Percentiles rank a stretch among this genome's conserved stretches.
These are phyloP conservation scores for Cardamine occulta DNA, from an alignment of 345 rosid genomes.

Conservation along the genomic window DNA sequence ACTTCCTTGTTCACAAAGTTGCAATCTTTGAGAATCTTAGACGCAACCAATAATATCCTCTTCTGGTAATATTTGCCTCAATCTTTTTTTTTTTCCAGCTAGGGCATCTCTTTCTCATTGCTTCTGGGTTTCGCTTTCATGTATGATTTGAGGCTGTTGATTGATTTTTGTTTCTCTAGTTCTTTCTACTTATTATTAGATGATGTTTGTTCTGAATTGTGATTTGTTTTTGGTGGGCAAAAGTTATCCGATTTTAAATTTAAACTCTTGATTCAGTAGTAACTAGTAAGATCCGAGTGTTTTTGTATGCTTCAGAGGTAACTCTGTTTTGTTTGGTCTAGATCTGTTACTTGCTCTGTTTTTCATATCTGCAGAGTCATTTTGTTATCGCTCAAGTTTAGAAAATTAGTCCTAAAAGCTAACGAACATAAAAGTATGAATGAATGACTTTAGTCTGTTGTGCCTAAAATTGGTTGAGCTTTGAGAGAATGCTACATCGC, in stretches of 20 bases:
- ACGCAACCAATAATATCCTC: too few species aligned
- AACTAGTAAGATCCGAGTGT: constrained; percentile 35
- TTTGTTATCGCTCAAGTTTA: neutral
- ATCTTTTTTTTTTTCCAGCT: neutral
- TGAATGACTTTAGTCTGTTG: neutral
- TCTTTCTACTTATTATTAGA: neutral
- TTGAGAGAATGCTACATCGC: neutral
- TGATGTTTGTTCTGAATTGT: too few species aligned
- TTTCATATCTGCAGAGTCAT: neutral
- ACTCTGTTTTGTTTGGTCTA: constrained; percentile 22
- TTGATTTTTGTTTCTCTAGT: too few species aligned
- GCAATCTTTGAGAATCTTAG: constrained; percentile 22
- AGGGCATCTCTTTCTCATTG: constrained; percentile 3
- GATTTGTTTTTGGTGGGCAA: too few species aligned
- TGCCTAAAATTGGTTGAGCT: constrained; percentile 14
- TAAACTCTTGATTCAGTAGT: neutral
- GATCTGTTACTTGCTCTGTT: constrained; percentile 21
- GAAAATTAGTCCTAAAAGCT: neutral
- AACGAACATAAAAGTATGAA: neutral
- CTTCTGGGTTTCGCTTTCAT: constrained; percentile 21
- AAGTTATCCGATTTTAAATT: neutral
- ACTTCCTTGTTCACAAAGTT: constrained; percentile 25
- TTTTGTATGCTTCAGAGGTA: neutral
- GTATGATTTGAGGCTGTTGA: neutral
- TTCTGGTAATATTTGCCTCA: too few species aligned